Percentiles rank a stretch among this genome's conserved stretches.
phyloP scores from a whole-genome alignment of 768 basidiomycete genomes.

The Goffeauzyma gilvescens region DNA sequence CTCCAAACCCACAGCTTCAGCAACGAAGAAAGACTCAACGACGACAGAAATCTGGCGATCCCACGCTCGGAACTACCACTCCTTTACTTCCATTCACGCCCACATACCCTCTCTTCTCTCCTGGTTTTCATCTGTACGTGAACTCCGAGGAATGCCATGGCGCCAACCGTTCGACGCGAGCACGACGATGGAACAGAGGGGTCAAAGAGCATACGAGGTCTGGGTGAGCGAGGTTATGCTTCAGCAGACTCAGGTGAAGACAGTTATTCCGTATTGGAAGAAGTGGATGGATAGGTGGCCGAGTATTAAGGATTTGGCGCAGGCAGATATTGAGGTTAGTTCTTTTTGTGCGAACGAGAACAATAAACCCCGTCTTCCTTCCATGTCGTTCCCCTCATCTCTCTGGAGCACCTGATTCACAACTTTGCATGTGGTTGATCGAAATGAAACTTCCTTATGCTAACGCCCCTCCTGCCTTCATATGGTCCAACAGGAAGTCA shows the following conservation, averaged over 20 bases:
- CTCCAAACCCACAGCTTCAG: no score
- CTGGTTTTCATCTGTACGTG: conserved; percentile 16
- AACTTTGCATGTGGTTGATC: not conserved
- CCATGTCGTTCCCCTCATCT: not conserved
- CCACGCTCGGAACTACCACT: no score
- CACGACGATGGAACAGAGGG: conserved; percentile 42
- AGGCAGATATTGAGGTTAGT: conserved; percentile 28
- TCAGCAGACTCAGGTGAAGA: conserved; percentile 73
- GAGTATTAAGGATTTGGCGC: conserved; percentile 53
- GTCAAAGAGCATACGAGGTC: conserved; percentile 84
- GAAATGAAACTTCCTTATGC: no score
- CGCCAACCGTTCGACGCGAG: conserved; percentile 43
- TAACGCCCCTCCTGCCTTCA: no score
- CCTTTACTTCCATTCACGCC: no score
- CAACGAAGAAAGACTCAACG: no score
- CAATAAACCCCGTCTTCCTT: no score
- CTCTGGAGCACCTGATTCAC: no score
- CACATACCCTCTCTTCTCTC: no score
- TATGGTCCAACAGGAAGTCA: conserved; percentile 56
- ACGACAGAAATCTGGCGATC: no score
- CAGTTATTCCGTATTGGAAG: conserved; percentile 79
- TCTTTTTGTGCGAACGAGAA: no score
- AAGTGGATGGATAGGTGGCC: conserved; percentile 80
- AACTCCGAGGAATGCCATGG: conserved; percentile 76
- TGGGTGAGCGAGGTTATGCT: conserved; percentile 63